Evolutionary conservation across 1,284 basidiomycete species (phyloP), one percentile per base, ranked within the genome.

Genomic region (Anthracocystis panici-leucophaei): DNA sequence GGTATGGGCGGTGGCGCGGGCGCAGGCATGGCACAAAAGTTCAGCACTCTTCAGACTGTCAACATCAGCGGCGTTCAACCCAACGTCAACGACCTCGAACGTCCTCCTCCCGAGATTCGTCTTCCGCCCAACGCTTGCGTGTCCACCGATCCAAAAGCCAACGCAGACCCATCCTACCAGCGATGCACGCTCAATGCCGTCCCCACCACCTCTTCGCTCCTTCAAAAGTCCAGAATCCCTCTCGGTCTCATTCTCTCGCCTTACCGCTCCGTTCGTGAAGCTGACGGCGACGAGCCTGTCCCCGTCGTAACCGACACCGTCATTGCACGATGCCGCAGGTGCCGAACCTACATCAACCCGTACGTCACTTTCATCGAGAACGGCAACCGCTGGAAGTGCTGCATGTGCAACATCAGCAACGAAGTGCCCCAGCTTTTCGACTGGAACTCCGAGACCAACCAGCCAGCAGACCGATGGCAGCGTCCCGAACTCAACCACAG

Each of bases 391-490:
- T 98, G 97, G 97, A 93, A 97, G 86, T 99, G 97, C 69, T 97
- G 94, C 88, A 95, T 99, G 94, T 99, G 97, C 87, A 94, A 92
- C 82, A 91, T 99, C 89, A 93, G 93, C 65, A 99, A 99, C 86
- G 97, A 99, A 86, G 96, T 99, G 1, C 97, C 97, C 9, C 95
- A 98, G 84, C 89, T 97, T 59, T 99, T 99, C 84, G 97, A 99
- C 86, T 99, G 96, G 95, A 93, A 99, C 86, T 93, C 95, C 85
- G 90, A 89, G 65, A 91, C 91, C 77, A 97, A 97, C 85, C 92
- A 94, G 86, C 95, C 95, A 16, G 95, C 93, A 8, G 96, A 99
- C 87, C 89, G 97, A 64, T 99, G 96, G 94, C 88, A 90, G 51
- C 91, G 97, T 70, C 91, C 93, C 8, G 97, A 99, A 87, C 89